A percentile compares a stretch with the other conserved stretches of the same genome.
Conservation (phyloP, 23 red algal genomes). For the Cyanidiococcus yangmingshanensis region DNA sequence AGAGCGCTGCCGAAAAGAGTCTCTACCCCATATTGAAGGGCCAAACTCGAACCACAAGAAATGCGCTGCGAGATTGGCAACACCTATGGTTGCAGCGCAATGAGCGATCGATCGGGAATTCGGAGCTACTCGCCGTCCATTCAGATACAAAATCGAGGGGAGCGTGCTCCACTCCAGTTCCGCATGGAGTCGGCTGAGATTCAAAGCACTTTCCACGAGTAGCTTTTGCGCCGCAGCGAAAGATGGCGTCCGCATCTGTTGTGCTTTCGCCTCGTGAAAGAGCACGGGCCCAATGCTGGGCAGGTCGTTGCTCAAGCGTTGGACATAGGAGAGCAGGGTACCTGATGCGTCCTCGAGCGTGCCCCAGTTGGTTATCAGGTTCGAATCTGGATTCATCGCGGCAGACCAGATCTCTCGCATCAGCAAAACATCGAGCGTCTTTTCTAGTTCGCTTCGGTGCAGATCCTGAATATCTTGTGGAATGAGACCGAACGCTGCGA, state of each 20-base stretch:
- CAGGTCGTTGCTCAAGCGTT: neutral
- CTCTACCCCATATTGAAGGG: neutral
- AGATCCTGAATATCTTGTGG: conserved; percentile 13
- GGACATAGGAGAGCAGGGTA: neutral
- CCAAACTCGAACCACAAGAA: neutral
- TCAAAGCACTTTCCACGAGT: neutral
- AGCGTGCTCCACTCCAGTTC: neutral
- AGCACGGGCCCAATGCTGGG: neutral
- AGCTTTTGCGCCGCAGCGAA: neutral
- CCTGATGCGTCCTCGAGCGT: neutral
- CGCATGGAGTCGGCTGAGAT: neutral
- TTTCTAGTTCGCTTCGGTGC: neutral
- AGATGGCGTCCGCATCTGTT: neutral
- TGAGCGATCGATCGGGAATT: neutral
- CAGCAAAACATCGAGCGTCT: neutral
- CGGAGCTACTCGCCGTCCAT: neutral
- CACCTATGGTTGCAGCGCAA: neutral
- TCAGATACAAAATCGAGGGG: neutral
- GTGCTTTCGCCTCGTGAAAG: neutral
- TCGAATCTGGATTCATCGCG: neutral
- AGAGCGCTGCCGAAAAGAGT: neutral
- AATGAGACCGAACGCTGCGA: neutral
- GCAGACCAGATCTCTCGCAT: neutral
- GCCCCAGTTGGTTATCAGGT: neutral
- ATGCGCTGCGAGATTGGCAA: neutral